Base-by-base conservation (phyloP, 2,329 filamentous ascomycete species). In the Capronia americana region DNA sequence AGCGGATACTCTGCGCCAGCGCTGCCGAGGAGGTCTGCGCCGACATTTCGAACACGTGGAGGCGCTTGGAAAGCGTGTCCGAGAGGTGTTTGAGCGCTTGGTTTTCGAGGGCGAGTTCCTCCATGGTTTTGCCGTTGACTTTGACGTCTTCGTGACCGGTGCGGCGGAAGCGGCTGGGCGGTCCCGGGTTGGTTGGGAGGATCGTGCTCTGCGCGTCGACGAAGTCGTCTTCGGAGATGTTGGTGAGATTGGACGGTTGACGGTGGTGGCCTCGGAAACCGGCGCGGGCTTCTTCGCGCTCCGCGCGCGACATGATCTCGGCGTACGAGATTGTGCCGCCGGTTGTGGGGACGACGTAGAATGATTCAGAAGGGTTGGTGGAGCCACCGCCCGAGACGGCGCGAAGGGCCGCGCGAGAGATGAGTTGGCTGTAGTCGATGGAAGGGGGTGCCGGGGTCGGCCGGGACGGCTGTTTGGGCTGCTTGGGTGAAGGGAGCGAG, bases 261-360 rank as follows among this genome's bases (percentile, higher is more conserved):
- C 74, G 48, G 73, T 65, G 62, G 58, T 69, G 65, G 59, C 73
- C 73, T 23, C 58, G 58, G 17, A 61, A 10, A 10, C 58, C 58
- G 12, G 58, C 58, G 28, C 78, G 77, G 7, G 77, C 75, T 61
- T 80, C 77, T 74, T 74, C 78, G 61, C 80, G 83, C 68, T 82
- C 79, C 7, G 80, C 79, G 28, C 82, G 78, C 34, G 79, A 90
- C 23, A 97, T 82, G 60, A 99, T 97, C 69, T 91, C 93, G 53
- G 95, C 93, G 75, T 98, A 99, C 0, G 93, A 95, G 67, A 93
- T 90, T 2, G 93, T 97, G 70, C 94, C 93, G 4, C 95, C 94
- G 20, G 91, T 92, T 0, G 92, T 91, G 3, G 94, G 95, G 0
- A 99, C 95, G 1, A 98, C 91, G 76, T 97, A 98, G 80, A 99